phyloP scores from a whole-genome alignment of 129 eudicot genomes.

The Scalesia atractyloides region DNA sequence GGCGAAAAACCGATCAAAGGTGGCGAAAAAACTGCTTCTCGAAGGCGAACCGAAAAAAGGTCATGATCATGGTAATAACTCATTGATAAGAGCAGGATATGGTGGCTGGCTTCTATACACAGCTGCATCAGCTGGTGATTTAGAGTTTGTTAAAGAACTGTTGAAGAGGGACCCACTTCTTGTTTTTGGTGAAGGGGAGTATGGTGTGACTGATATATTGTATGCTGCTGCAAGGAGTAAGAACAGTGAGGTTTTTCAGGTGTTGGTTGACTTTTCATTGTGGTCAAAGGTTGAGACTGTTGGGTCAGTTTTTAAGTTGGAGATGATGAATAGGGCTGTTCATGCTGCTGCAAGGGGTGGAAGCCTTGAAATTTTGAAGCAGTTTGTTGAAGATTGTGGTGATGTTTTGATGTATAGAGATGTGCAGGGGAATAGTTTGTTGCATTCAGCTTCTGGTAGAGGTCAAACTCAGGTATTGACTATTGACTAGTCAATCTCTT shows the following conservation, averaged over 20 bases:
- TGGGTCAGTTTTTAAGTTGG: slow-evolving; percentile 49
- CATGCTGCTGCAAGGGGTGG: slow-evolving; percentile 97
- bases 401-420: slow-evolving; percentile 76
- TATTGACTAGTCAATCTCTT: background rate
- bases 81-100: slow-evolving; percentile 81
- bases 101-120: slow-evolving; percentile 97
- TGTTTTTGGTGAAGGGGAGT: slow-evolving; percentile 90
- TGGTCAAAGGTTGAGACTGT: slow-evolving; percentile 35
- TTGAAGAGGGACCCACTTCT: slow-evolving; percentile 57
- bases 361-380: slow-evolving; percentile 63
- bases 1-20: slow-evolving; percentile 65
- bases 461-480: slow-evolving; percentile 76
- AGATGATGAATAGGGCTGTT: slow-evolving; percentile 74
- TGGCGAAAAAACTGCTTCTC: slow-evolving; percentile 58
- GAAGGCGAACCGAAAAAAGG: slow-evolving; percentile 56
- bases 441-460: slow-evolving; percentile 85
- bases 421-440: slow-evolving; percentile 65
- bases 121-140: slow-evolving; percentile 94
- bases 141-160: slow-evolving; percentile 64
- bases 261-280: slow-evolving; percentile 54
- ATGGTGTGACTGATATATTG: slow-evolving; percentile 79
- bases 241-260: slow-evolving; percentile 65
- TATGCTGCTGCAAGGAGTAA: slow-evolving; percentile 91
- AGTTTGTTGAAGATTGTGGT: slow-evolving; percentile 56
- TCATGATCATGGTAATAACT: slow-evolving; percentile 56